These are phyloP conservation scores for Trametes versicolor DNA, from an alignment of 1,284 basidiomycete species.

Conservation along the genomic window DNA sequence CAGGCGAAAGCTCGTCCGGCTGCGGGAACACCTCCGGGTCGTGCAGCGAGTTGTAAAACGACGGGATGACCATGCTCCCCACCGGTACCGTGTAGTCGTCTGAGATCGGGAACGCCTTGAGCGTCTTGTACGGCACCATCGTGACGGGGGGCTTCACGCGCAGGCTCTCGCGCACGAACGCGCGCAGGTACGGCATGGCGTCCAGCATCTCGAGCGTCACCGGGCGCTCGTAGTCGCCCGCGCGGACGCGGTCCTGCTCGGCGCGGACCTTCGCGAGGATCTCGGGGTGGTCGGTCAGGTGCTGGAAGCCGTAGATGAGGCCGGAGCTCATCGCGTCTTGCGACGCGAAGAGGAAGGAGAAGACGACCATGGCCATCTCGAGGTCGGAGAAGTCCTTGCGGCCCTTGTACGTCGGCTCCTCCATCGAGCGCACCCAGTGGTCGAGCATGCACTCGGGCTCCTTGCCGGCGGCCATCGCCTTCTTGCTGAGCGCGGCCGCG, in stretches of 20 bases:
- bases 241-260: constrained; percentile 90
- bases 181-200: constrained; percentile 92
- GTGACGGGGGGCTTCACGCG: constrained; percentile 92
- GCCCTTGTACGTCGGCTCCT: constrained; percentile 77
- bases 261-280: constrained; percentile 90
- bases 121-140: constrained; percentile 96
- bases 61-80: constrained; percentile 95
- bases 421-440: constrained; percentile 88
- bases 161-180: constrained; percentile 93
- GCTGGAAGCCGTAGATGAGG: constrained; percentile 95
- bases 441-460: constrained; percentile 94
- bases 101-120: constrained; percentile 91
- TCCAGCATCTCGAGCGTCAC: constrained; percentile 92
- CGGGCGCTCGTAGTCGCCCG: constrained; percentile 82
- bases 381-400: constrained; percentile 90
- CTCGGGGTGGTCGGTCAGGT: constrained; percentile 93
- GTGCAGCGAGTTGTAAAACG: constrained; percentile 95
- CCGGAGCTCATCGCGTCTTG: constrained; percentile 99
- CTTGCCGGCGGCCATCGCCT: constrained; percentile 83
- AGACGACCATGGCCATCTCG: constrained; percentile 96
- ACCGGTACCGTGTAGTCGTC: constrained; percentile 92
- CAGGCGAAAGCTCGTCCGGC: constrained; percentile 86
- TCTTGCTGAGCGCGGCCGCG: constrained; percentile 86
- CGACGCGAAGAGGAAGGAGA: constrained; percentile 97
- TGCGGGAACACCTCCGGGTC: constrained; percentile 91